A percentile compares a stretch with the other conserved stretches of the same genome.
Conservation (phyloP, 2,329 filamentous ascomycete species). For the Alternaria angustiovoidea region DNA sequence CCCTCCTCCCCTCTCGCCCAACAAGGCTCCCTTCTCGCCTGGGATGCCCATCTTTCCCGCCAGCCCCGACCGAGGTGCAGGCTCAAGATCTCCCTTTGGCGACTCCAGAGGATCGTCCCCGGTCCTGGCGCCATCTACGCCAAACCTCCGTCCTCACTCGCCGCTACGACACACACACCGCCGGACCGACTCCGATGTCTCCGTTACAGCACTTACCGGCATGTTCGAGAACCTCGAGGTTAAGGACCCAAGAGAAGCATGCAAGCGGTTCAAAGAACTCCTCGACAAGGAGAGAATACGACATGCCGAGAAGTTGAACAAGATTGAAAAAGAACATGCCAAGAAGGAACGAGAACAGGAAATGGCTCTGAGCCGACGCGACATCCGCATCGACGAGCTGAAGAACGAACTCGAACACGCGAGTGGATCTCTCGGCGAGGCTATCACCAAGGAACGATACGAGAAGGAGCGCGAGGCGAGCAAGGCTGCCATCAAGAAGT, state of each 20-base stretch:
- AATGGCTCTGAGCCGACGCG: constrained; percentile 22
- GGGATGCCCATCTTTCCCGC: constrained; percentile 66
- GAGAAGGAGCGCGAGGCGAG: constrained; percentile 41
- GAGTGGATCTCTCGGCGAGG: constrained; percentile 32
- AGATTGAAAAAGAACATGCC: constrained; percentile 70
- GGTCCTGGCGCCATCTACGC: constrained; percentile 39
- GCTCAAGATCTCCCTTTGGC: constrained; percentile 46
- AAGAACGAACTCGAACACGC: constrained; percentile 33
- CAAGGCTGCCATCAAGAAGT: constrained; percentile 44
- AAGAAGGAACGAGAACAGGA: constrained; percentile 54
- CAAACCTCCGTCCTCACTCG: constrained; percentile 52
- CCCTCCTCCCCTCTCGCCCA: constrained; percentile 48
- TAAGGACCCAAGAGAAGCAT: constrained; percentile 57
- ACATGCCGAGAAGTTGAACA: constrained; percentile 45
- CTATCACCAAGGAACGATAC: constrained; percentile 37
- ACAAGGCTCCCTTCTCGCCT: constrained; percentile 64
- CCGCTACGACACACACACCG: constrained; percentile 26
- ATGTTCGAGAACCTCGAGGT: constrained; percentile 75
- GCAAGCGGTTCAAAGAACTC: constrained; percentile 54
- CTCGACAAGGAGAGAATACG: constrained; percentile 54
- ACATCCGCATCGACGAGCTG: constrained; percentile 33
- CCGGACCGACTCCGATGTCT: constrained; percentile 49
- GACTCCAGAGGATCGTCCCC: constrained; percentile 22
- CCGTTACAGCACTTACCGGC: constrained; percentile 63
- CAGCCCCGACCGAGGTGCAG: constrained; percentile 71